Base-by-base conservation (phyloP, 805 yeast species). In the Candida nonsorbophila region DNA sequence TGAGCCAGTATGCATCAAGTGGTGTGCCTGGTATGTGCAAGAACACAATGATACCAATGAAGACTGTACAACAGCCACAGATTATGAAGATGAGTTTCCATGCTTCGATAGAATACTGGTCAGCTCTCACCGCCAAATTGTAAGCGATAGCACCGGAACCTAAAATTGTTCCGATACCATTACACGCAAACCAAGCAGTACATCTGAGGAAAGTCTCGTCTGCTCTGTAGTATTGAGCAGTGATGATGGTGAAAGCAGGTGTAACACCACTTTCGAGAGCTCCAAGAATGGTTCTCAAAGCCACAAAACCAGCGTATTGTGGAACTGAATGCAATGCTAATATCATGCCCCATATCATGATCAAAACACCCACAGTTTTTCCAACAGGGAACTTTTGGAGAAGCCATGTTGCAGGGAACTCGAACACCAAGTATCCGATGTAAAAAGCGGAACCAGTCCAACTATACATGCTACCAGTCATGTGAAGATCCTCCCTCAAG, bases 1-100 rank as follows among this genome's bases (percentile, higher is more conserved):
- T 53, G 34, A 63, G 47, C 34, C 58, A 61, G 60, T 60, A 53
- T 6, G 68, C 67, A 10, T 35, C 31, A 8, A 55, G 32, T 7
- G 62, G 62, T 22, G 37, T 33, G 30, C 51, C 49, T 9, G 62
- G 62, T 13, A 80, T 46, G 47, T 71, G 72, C 31, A 73, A 40
- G 28, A 48, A 51, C 34, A 75, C 59, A 7, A 66, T 30, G 7
- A 69, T 29, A 5, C 82, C 83, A 10, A 74, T 43, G 7, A 68
- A 44, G 5, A 77, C 49, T 3, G 85, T 78, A 33, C 75, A 62
- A 6, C 63, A 47, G 10, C 92, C 94, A 23, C 73, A 67, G 16
- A 79, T 59, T 27, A 82, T 54, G 46, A 69, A 82, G 3, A 78
- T 48, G 9, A 74, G 48, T 45, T 71, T 75, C 88, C 88, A 83